Percentiles rank a stretch among this genome's conserved stretches.
phyloP scores from a whole-genome alignment of 805 yeast species.

The Saccharomyces kudriavzevii region DNA sequence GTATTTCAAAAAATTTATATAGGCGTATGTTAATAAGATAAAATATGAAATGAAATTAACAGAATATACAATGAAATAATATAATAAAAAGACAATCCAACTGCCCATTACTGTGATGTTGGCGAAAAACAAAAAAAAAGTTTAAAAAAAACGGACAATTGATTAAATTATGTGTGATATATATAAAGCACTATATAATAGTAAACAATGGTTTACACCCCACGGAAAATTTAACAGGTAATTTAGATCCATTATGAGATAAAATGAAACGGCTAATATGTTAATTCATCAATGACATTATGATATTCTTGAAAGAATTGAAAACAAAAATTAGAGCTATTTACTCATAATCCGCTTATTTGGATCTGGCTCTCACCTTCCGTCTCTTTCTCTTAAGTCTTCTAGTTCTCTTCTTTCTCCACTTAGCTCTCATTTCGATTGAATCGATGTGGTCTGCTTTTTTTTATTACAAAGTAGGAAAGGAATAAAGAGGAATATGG shows the following conservation, averaged over 20 bases:
- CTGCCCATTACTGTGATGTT: too few relatives aligned
- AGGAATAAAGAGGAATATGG: neutral
- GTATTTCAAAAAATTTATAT: neutral
- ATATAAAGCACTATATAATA: neutral
- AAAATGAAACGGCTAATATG: neutral
- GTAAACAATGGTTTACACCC: neutral
- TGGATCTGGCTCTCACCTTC: constrained; percentile 99
- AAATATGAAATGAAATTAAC: neutral
- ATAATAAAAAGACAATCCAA: neutral
- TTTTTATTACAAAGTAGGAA: neutral
- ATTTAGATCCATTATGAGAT: neutral
- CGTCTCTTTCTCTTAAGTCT: constrained; percentile 99
- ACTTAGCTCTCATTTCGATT: constrained; percentile 80
- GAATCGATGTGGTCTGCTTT: constrained; percentile 16
- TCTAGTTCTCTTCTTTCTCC: constrained; percentile 99
- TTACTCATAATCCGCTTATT: constrained; percentile 51
- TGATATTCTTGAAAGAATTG: neutral
- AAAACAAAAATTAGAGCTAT: neutral
- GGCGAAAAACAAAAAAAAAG: neutral
- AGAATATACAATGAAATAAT: neutral
- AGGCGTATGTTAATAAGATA: neutral
- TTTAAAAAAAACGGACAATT: neutral
- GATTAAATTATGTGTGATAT: neutral
- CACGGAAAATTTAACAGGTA: neutral
- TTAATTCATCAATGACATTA: neutral